Base-by-base conservation (phyloP, 768 basidiomycete genomes). In the Ephemerocybe angulata region DNA sequence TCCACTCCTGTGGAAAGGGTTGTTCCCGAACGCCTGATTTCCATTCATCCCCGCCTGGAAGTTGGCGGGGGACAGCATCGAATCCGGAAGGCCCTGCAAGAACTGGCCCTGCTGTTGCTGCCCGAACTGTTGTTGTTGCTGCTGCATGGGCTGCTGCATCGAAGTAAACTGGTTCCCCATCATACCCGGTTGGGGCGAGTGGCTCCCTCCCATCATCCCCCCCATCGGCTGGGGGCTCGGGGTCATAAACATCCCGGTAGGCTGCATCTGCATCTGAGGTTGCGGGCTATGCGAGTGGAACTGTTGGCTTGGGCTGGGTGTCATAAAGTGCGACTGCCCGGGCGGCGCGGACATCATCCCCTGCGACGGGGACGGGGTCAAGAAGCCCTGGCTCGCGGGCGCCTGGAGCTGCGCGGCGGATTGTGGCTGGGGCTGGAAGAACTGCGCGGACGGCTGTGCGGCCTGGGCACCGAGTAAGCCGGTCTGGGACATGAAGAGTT, bases 271-370 rank as follows among this genome's bases (percentile, higher is more conserved):
- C 30, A 65, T 63, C 52, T 67, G 68, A 4, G 62, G 61, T 56
- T 74, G 72, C 10, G 74, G 72, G 54, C 70, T 76, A 44, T 70
- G 70, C 10, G 71, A 70, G 10, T 61, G 62, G 44, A 70, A 67
- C 31, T 71, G 70, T 27, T 71, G 69, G 8, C 58, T 62, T 3
- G 74, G 72, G 50, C 72, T 72, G 1, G 72, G 63, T 4, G 70
- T 65, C 12, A 68, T 37, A 57, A 70, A 75, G 21, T 69, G 66
- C 5, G 60, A 54, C 48, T 70, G 72, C 1, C 55, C 38, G 3
- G 62, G 29, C 15, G 71, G 63, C 3, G 65, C 65, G 15, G 70
- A 65, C 61, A 70, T 55, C 50, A 70, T 60, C 15, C 59, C 60
- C n/a, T 58, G 60, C 35, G 61, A 66, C 11, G 69, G 66, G 4